Conservation (phyloP, 1,284 basidiomycete genomes). For the Sphagnurus paluster region DNA sequence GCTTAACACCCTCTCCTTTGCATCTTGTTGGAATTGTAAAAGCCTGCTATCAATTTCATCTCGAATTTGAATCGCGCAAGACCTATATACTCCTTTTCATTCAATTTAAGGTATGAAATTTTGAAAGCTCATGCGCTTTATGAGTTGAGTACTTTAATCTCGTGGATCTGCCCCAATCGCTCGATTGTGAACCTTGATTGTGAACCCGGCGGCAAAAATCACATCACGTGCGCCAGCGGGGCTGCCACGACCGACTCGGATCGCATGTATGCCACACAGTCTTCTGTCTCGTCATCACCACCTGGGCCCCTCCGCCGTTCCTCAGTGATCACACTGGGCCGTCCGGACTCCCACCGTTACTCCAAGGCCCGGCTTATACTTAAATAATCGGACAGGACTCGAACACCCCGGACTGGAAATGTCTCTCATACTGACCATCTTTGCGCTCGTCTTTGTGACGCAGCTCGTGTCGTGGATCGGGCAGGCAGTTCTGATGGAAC, state of each 20-base stretch:
- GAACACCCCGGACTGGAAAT: conserved; percentile 37
- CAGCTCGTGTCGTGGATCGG: conserved; percentile 89
- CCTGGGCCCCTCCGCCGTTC: conserved; percentile 3
- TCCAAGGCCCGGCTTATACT: conserved; percentile 7
- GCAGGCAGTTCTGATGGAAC: conserved; percentile 74
- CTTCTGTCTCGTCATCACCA: conserved; percentile 20
- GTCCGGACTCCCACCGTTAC: conserved; percentile 4
- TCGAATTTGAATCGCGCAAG: too few relatives aligned
- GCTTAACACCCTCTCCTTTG: too few relatives aligned
- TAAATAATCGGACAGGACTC: conserved; percentile 7
- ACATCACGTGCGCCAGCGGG: not conserved
- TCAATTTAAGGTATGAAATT: too few relatives aligned
- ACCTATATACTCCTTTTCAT: too few relatives aligned
- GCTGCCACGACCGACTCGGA: conserved; percentile 3
- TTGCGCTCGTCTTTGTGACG: conserved; percentile 77
- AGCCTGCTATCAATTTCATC: too few relatives aligned
- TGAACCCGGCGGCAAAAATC: not conserved
- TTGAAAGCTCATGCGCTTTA: too few relatives aligned
- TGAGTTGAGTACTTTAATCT: too few relatives aligned
- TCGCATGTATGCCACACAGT: conserved; percentile 3
- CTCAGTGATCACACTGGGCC: conserved; percentile 16
- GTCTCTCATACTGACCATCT: conserved; percentile 81
- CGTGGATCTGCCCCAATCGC: too few relatives aligned
- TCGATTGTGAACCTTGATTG: not conserved
- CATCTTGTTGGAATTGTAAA: too few relatives aligned